These are phyloP conservation scores for Erucastrum elatum DNA, from an alignment of 345 rosid species.

Conservation along the genomic window DNA sequence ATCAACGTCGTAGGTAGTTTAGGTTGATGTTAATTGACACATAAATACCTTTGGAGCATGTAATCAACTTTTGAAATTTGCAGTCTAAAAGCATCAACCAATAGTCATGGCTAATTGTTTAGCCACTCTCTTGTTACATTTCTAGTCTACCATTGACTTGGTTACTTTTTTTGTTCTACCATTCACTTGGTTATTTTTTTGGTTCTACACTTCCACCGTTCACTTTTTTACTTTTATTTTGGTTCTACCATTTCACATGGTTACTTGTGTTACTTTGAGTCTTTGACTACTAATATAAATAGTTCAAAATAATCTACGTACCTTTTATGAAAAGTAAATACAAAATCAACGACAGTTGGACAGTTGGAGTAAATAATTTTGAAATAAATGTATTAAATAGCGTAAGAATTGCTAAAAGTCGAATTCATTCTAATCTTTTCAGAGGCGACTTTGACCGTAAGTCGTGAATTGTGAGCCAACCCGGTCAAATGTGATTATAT, in stretches of 20 bases:
- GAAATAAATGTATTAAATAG: background rate
- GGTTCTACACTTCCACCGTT: background rate
- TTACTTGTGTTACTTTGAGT: background rate
- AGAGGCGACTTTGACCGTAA: conserved; percentile 21
- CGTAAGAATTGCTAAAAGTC: conserved; percentile 13
- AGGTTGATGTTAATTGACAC: background rate
- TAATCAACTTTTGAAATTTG: background rate
- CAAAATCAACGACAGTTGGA: background rate
- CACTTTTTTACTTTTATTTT: background rate
- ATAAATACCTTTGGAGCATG: background rate
- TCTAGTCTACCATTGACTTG: background rate
- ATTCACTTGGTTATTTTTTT: background rate
- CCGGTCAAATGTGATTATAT: background rate
- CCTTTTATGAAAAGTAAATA: background rate
- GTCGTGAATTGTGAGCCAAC: conserved; percentile 9
- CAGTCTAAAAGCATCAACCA: background rate
- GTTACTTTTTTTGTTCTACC: background rate
- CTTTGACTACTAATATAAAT: background rate
- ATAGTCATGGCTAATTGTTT: background rate
- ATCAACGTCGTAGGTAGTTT: background rate
- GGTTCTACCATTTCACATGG: background rate
- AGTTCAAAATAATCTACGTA: background rate
- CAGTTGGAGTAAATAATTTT: background rate
- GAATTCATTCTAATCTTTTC: conserved; percentile 5
- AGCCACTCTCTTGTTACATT: background rate